Percentiles rank a stretch among this genome's conserved stretches.
Evolutionary conservation across 495 filamentous ascomycete genomes (phyloP).

Genomic region (Polyplosphaeria fusca): DNA sequence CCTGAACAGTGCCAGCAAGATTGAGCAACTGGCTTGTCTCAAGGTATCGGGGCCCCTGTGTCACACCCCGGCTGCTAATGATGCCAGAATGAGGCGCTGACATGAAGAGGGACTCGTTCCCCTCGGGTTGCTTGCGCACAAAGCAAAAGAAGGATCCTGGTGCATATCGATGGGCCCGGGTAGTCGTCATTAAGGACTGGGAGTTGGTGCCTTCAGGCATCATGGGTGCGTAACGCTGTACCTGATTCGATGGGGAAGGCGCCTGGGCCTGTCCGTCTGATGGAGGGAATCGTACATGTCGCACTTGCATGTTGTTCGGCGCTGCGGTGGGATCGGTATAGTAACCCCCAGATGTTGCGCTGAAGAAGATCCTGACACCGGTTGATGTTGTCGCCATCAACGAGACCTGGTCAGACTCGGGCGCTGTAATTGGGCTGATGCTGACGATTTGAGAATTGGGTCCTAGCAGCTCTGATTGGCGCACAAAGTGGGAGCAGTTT

Average conservation of each 20-base stretch:
- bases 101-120: constrained; percentile 69
- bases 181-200: constrained; percentile 26
- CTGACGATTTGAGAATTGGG: constrained; percentile 66
- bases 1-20: constrained; percentile 67
- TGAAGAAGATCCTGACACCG: constrained; percentile 87
- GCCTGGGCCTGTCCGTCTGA: constrained; percentile 40
- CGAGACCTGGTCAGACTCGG: constrained; percentile 78
- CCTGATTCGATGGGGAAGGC: constrained; percentile 36
- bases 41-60: constrained; percentile 38
- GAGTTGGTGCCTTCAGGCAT: constrained; percentile 43
- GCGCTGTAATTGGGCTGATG: constrained; percentile 75
- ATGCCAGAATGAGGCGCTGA: constrained; percentile 83
- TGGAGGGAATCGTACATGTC: constrained; percentile 91
- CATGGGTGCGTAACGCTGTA: constrained; percentile 31
- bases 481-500: constrained; percentile 77
- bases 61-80: constrained; percentile 57
- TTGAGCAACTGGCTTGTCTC: constrained; percentile 76
- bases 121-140: constrained; percentile 52
- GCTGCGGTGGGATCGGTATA: constrained; percentile 57
- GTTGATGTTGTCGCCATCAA: constrained; percentile 87
- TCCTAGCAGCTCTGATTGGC: constrained; percentile 60
- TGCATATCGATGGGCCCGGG: constrained; percentile 56
- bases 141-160: constrained; percentile 91
- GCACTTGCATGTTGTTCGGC: constrained; percentile 94
- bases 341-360: constrained; percentile 75